These are phyloP conservation scores for Phytophthora niederhauseri DNA, from an alignment of 352 stramenopile genomes.

Conservation along the genomic window DNA sequence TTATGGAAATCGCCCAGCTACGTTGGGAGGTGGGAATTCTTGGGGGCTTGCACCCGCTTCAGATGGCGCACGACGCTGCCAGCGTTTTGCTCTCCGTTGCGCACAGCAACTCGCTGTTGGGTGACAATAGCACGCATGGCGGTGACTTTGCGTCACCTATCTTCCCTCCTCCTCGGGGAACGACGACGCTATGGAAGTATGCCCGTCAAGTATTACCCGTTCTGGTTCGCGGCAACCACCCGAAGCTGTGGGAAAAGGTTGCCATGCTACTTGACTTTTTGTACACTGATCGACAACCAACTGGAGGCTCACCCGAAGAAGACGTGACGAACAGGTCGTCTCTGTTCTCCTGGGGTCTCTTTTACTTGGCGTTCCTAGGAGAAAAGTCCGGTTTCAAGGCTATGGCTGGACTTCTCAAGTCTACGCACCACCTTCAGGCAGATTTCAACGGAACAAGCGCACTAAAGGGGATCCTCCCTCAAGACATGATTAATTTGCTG, in stretches of 20 bases:
- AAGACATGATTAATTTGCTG: conserved; percentile 91
- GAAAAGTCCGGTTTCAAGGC: conserved; percentile 56
- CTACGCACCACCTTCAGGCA: conserved; percentile 62
- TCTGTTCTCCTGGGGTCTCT: conserved; percentile 74
- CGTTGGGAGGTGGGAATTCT: conserved; percentile 80
- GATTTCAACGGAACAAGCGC: conserved; percentile 62
- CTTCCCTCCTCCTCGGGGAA: conserved; percentile 66
- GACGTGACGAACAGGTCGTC: conserved; percentile 41
- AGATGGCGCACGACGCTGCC: conserved; percentile 74
- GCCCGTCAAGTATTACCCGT: conserved; percentile 57
- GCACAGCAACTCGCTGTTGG: conserved; percentile 65
- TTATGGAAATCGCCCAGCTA: conserved; percentile 78
- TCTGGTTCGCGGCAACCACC: conserved; percentile 50
- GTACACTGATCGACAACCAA: conserved; percentile 40
- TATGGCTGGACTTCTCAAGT: conserved; percentile 70
- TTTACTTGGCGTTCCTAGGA: conserved; percentile 74
- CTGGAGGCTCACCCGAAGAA: conserved; percentile 35
- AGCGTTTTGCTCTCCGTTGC: conserved; percentile 65
- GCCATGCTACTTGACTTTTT: conserved; percentile 71
- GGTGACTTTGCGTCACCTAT: conserved; percentile 32
- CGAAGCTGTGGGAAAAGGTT: conserved; percentile 60
- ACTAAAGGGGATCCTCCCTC: conserved; percentile 89
- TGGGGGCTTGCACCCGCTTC: conserved; percentile 48
- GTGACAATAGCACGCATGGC: conserved; percentile 17
- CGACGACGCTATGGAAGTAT: conserved; percentile 54